A percentile compares a stretch with the other conserved stretches of the same genome.
phyloP scores from a whole-genome alignment of 495 filamentous ascomycete genomes.

The Neurospora tetrasperma region DNA sequence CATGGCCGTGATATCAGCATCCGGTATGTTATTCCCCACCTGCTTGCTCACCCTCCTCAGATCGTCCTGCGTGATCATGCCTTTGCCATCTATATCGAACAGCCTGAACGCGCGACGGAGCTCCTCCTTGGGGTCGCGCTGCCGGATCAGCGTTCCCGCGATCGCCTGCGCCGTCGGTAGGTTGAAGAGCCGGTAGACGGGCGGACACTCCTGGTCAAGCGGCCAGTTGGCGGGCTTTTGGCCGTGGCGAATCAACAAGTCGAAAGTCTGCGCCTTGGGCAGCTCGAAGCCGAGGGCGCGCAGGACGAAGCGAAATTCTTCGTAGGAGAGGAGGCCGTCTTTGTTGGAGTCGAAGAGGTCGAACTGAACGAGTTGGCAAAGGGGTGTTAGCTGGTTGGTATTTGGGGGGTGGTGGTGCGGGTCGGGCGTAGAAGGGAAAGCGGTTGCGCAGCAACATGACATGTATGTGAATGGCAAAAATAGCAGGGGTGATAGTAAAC shows the following conservation, averaged over 20 bases:
- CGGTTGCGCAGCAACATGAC: neutral
- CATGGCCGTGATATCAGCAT: conserved; percentile 90
- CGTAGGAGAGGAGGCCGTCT: conserved; percentile 88
- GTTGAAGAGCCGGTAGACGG: conserved; percentile 26
- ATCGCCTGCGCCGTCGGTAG: conserved; percentile 57
- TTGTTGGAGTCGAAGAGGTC: conserved; percentile 95
- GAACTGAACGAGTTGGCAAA: conserved; percentile 48
- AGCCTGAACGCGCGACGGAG: conserved; percentile 83
- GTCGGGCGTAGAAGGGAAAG: neutral
- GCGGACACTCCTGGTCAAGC: conserved; percentile 26
- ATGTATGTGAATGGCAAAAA: neutral
- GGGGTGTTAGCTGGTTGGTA: conserved; percentile 1
- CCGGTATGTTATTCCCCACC: conserved; percentile 81
- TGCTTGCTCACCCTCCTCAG: conserved; percentile 79
- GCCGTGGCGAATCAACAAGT: conserved; percentile 24
- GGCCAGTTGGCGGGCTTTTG: conserved; percentile 26
- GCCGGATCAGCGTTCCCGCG: conserved; percentile 67
- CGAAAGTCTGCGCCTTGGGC: conserved; percentile 28
- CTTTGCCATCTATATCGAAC: conserved; percentile 68
- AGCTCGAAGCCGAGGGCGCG: conserved; percentile 85
- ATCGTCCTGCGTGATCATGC: conserved; percentile 78
- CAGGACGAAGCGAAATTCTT: conserved; percentile 95
- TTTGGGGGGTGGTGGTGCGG: neutral
- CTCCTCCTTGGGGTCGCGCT: conserved; percentile 82
- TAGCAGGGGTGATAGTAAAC: neutral